These are phyloP conservation scores for Phytopythium chamaehyphon DNA, from an alignment of 352 stramenopile genomes.

Conservation along the genomic window DNA sequence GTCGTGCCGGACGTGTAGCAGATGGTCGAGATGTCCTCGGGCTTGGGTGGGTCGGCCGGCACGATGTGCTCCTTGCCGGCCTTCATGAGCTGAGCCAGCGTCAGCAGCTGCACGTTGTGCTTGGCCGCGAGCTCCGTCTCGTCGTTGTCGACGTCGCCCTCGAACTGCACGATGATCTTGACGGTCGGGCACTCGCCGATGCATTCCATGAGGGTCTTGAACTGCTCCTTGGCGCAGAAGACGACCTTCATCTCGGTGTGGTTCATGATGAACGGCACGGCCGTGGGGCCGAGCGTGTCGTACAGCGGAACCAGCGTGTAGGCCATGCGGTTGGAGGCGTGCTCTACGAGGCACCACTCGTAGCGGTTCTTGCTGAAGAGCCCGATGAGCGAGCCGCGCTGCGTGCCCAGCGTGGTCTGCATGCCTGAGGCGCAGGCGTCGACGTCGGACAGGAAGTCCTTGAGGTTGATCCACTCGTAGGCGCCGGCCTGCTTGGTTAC, in stretches of 20 bases:
- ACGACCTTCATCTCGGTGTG: slow-evolving; percentile 69
- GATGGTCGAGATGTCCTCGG: slow-evolving; percentile 90
- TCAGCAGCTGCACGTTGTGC: slow-evolving; percentile 38
- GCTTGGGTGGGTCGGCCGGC: slow-evolving; percentile 35
- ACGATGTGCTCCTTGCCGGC: slow-evolving; percentile 38
- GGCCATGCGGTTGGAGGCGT: slow-evolving; percentile 56
- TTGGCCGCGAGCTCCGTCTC: slow-evolving; percentile 20
- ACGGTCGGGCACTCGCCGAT: slow-evolving; percentile 46
- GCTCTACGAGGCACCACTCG: slow-evolving; percentile 66
- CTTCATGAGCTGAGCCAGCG: slow-evolving; percentile 30
- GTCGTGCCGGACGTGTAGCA: slow-evolving; percentile 84
- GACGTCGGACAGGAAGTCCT: slow-evolving; percentile 45
- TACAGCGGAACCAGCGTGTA: slow-evolving; percentile 80
- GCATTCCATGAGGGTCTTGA: slow-evolving; percentile 43
- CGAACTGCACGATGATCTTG: slow-evolving; percentile 51
- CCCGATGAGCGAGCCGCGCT: slow-evolving; percentile 48
- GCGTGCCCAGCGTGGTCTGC: slow-evolving; percentile 22
- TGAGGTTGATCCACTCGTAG: slow-evolving; percentile 62
- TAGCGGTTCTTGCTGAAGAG: slow-evolving; percentile 75
- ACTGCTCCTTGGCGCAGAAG: slow-evolving; percentile 58
- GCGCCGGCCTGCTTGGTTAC: slow-evolving; percentile 26
- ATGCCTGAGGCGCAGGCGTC: slow-evolving; percentile 37
- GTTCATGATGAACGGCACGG: slow-evolving; percentile 75
- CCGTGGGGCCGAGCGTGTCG: slow-evolving; percentile 58
- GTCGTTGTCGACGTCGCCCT: slow-evolving; percentile 35